Base-by-base conservation (phyloP, 2,329 filamentous ascomycete species). In the Cytospora chrysosperma region DNA sequence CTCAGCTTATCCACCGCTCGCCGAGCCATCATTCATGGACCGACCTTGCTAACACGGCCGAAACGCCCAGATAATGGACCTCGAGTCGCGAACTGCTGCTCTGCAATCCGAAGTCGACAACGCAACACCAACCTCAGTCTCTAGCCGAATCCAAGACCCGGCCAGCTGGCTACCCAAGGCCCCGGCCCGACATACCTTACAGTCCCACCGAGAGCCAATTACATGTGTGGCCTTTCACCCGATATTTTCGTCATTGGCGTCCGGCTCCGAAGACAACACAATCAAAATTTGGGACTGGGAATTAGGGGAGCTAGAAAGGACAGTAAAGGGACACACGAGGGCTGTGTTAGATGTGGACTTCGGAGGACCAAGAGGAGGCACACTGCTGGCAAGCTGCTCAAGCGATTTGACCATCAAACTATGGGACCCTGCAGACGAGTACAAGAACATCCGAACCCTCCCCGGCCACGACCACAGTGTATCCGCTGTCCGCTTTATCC, bases 271-370 rank as follows among this genome's bases (percentile, higher is more conserved):
- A 74, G 94, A 97, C 75, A 91, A 87, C 61, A 96, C 91, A 9
- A 96, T 98, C 75, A 97, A 97, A 72, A 93, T 97, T 61, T 97
- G 93, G 93, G 93, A 97, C 72, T 97, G 93, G 90, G 93, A 97
- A 72, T 78, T 96, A 27, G 94, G 94, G 55, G 93, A 97, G 76
- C 81, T 96, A 4, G 93, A 97, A 75, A 82, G 89, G 67, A 97
- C 93, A 0, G 85, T 97, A 63, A 97, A 97, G 74, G 93, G 92
- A 1, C 94, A 97, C 72, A 97, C 93, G 6, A 93, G 91, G 72
- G 87, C 92, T 4, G 92, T 97, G 1, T 78, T 95, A 30, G 93
- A 96, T 73, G 86, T 97, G 40, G 93, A 97, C 72, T 97, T 91
- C 77, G 93, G 94, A 43, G 93, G 93, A 0, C 92, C 92, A 1